Conservation (phyloP, 768 basidiomycete genomes). For the Cystobasidiopsis lactophilus region DNA sequence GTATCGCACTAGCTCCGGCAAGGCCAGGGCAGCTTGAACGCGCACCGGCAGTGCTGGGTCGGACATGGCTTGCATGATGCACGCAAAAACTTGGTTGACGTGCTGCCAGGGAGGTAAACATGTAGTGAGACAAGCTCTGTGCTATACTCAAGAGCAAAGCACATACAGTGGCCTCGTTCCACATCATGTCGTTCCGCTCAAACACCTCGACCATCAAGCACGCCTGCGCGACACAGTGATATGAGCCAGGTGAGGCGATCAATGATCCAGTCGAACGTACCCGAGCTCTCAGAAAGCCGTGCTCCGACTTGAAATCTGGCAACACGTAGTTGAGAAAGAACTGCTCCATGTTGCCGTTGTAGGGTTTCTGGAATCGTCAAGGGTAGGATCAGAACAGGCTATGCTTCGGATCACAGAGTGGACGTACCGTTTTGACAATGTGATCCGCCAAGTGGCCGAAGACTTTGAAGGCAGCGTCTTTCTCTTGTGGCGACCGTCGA, state of each 20-base stretch:
- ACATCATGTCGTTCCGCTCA: constrained; percentile 45
- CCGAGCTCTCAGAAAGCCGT: constrained; percentile 55
- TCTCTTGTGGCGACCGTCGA: constrained; percentile 33
- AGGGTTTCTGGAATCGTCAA: constrained; percentile 26
- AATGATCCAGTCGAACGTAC: constrained; percentile 33
- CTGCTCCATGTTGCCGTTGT: constrained; percentile 50
- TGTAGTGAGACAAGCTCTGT: neutral
- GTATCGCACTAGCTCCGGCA: constrained; percentile 49
- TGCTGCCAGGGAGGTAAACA: constrained; percentile 23
- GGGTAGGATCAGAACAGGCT: neutral
- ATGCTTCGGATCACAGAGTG: too few relatives aligned
- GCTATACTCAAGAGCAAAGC: neutral
- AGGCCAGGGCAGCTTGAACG: constrained; percentile 56
- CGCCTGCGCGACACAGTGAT: constrained; percentile 28
- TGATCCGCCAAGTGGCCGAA: constrained; percentile 49
- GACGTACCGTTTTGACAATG: constrained; percentile 56
- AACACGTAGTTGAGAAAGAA: constrained; percentile 54
- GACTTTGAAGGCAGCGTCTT: constrained; percentile 71
- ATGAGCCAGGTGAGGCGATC: too few relatives aligned
- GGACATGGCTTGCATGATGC: constrained; percentile 44
- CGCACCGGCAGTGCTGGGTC: constrained; percentile 62
- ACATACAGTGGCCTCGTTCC: constrained; percentile 35
- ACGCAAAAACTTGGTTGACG: constrained; percentile 14
- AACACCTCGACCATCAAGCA: constrained; percentile 58
- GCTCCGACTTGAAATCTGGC: constrained; percentile 42